These are phyloP conservation scores for Leccinum subtestaceum DNA, from an alignment of 768 basidiomycete species.

Conservation along the genomic window DNA sequence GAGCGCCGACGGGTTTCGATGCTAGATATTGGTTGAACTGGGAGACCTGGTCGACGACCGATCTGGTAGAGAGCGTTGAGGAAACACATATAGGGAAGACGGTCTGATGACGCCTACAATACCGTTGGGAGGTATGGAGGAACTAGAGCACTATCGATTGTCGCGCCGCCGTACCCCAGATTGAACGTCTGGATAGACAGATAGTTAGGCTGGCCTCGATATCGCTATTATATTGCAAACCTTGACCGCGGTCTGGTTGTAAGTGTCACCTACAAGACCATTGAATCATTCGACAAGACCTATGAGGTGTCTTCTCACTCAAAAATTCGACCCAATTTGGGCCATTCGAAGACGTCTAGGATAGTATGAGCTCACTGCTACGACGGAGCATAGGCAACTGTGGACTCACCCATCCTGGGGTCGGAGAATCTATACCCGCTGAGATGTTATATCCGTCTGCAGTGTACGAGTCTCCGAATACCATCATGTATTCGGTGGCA, in stretches of 20 bases:
- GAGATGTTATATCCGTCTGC: conserved; percentile 59
- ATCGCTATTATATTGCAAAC: conserved; percentile 23
- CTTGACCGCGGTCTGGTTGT: conserved; percentile 53
- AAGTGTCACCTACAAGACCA: conserved; percentile 40
- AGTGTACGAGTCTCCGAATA: conserved; percentile 66
- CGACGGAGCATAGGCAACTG: neutral
- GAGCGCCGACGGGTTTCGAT: conserved; percentile 46
- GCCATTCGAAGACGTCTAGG: conserved; percentile 59
- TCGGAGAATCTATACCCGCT: conserved; percentile 49
- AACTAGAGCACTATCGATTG: conserved; percentile 58
- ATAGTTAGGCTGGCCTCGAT: neutral
- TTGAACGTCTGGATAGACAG: conserved; percentile 50
- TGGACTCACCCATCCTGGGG: conserved; percentile 44
- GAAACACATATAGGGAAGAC: neutral
- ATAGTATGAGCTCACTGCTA: conserved; percentile 1
- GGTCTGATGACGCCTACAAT: conserved; percentile 38
- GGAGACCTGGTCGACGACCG: conserved; percentile 55
- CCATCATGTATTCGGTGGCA: conserved; percentile 52
- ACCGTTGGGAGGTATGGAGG: conserved; percentile 50
- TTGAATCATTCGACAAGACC: neutral
- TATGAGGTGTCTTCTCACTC: conserved; percentile 32
- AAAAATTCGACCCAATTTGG: conserved; percentile 61
- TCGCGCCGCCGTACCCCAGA: conserved; percentile 66
- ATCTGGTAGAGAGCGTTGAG: conserved; percentile 9
- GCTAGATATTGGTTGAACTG: conserved; percentile 49